These are phyloP conservation scores for Chrysanthemum lavandulifolium DNA, from an alignment of 129 eudicot species.

Conservation along the genomic window DNA sequence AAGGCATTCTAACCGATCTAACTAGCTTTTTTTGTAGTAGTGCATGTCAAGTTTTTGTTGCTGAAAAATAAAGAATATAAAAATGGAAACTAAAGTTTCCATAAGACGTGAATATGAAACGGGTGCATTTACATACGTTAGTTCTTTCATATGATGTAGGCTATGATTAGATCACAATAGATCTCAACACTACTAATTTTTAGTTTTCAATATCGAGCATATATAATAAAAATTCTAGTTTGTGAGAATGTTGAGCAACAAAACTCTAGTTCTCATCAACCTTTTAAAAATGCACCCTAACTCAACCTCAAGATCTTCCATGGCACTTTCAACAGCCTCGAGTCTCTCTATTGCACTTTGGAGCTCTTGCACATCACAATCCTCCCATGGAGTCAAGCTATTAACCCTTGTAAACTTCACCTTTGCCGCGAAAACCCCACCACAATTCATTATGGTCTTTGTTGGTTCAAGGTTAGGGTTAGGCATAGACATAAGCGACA, in stretches of 20 bases:
- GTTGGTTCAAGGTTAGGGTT: slow-evolving; percentile 37
- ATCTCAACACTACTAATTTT: background rate
- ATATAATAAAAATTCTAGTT: slow-evolving; percentile 21
- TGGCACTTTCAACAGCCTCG: slow-evolving; percentile 64
- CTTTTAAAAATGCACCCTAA: slow-evolving; percentile 69
- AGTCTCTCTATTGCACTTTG: slow-evolving; percentile 47
- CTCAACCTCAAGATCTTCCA: slow-evolving; percentile 78
- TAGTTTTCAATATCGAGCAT: slow-evolving; percentile 12
- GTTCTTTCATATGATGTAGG: background rate
- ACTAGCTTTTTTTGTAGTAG: no score
- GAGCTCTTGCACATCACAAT: slow-evolving; percentile 46
- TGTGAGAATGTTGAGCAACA: slow-evolving; percentile 78
- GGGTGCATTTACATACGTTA: no score
- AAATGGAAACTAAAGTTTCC: no score
- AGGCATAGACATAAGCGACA: slow-evolving; percentile 73
- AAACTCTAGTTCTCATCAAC: slow-evolving; percentile 81
- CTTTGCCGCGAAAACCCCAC: slow-evolving; percentile 42
- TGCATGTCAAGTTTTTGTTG: no score
- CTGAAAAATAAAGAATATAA: no score
- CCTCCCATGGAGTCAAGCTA: slow-evolving; percentile 65
- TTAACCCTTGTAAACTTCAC: slow-evolving; percentile 47
- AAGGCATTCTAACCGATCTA: no score
- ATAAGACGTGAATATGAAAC: no score
- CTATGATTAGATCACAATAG: background rate
- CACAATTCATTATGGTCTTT: slow-evolving; percentile 14